A percentile compares a stretch with the other conserved stretches of the same genome.
Conservation (phyloP, 2,329 filamentous ascomycete genomes). For the Aspergillus sp. region DNA sequence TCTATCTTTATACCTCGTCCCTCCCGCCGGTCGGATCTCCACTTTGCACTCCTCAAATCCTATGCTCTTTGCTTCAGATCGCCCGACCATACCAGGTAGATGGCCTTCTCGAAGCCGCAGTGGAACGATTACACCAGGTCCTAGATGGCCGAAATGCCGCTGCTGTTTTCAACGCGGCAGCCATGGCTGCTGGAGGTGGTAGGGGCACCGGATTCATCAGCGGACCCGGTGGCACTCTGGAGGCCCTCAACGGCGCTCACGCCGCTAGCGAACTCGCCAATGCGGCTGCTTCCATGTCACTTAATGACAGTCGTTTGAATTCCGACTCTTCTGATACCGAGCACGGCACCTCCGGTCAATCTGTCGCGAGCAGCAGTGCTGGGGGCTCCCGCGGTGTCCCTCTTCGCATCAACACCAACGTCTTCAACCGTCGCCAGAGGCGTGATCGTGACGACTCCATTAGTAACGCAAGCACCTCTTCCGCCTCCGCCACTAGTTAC, state of each 20-base stretch:
- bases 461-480: conserved; percentile 11
- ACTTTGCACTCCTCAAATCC: conserved; percentile 88
- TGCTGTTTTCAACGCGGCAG: conserved; percentile 95
- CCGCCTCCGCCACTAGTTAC: conserved; percentile 35
- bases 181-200: conserved; percentile 94
- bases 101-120: conserved; percentile 85
- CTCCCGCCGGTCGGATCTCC: conserved; percentile 73
- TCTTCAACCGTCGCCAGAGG: conserved; percentile 27
- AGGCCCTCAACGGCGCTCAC: conserved; percentile 41
- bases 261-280: conserved; percentile 23
- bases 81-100: conserved; percentile 91
- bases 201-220: conserved; percentile 72
- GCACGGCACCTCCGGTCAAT: conserved; percentile 29
- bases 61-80: conserved; percentile 92
- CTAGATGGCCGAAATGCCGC: conserved; percentile 93
- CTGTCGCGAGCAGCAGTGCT: conserved; percentile 31
- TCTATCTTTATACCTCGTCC: conserved; percentile 91
- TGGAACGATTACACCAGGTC: conserved; percentile 83
- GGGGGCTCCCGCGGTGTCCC: conserved; percentile 32
- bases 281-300: conserved; percentile 22
- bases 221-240: conserved; percentile 48
- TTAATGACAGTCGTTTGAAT: conserved; percentile 31
- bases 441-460: conserved; percentile 36
- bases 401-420: conserved; percentile 43
- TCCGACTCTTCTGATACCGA: conserved; percentile 44